Conservation (phyloP, 1,139 yeast species). For the Suhomyces kunorum region DNA sequence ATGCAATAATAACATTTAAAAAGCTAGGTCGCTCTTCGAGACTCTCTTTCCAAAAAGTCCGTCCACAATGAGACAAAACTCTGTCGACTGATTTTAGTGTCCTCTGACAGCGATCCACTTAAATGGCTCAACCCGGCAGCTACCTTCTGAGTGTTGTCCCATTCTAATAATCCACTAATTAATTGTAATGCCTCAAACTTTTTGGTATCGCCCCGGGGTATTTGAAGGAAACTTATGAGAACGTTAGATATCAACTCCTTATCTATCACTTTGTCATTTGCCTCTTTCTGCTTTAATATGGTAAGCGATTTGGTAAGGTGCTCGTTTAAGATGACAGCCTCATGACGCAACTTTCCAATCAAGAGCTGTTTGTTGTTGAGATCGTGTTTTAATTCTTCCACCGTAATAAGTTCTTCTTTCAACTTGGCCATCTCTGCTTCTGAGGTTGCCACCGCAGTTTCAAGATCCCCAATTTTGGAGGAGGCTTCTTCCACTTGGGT, state of each 20-base stretch:
- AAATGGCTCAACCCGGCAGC: slow-evolving; percentile 76
- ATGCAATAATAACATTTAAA: slow-evolving; percentile 1
- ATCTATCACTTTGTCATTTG: slow-evolving; percentile 70
- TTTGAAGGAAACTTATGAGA: slow-evolving; percentile 76
- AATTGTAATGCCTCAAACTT: slow-evolving; percentile 88
- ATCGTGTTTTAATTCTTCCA: slow-evolving; percentile 31
- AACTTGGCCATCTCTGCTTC: slow-evolving; percentile 12
- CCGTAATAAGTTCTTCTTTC: slow-evolving; percentile 12
- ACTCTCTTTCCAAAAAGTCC: slow-evolving; percentile 81
- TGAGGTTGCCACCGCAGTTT: slow-evolving; percentile 20
- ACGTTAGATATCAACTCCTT: slow-evolving; percentile 86
- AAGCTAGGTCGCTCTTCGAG: slow-evolving; percentile 21
- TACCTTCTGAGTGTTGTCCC: slow-evolving; percentile 82
- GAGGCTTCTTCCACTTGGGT: not conserved
- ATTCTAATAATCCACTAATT: slow-evolving; percentile 76
- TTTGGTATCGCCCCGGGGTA: slow-evolving; percentile 92
- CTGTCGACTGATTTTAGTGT: slow-evolving; percentile 44
- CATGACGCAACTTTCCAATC: slow-evolving; percentile 90
- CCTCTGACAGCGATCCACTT: slow-evolving; percentile 27
- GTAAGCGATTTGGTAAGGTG: slow-evolving; percentile 89
- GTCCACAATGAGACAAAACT: slow-evolving; percentile 89
- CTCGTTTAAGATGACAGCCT: slow-evolving; percentile 91
- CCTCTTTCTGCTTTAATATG: slow-evolving; percentile 68
- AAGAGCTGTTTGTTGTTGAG: slow-evolving; percentile 72
- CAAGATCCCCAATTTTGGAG: slow-evolving; percentile 13